These are phyloP conservation scores for Dentipellis fragilis DNA, from an alignment of 768 basidiomycete species.

Conservation along the genomic window DNA sequence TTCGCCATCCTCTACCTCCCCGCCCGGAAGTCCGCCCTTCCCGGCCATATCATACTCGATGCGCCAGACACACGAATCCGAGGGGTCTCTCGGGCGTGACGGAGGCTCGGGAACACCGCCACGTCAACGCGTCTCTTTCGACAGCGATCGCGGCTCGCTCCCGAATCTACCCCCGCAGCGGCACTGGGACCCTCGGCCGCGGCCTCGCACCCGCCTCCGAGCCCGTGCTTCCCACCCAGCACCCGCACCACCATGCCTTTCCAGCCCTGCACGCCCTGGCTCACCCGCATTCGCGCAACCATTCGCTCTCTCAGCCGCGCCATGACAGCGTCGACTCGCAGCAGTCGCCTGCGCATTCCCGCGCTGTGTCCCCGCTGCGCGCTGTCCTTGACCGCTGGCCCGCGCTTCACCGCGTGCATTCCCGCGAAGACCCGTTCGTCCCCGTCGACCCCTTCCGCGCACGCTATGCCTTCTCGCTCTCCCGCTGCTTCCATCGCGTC, in stretches of 20 bases:
- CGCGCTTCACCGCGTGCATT: constrained; percentile 38
- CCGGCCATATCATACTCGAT: constrained; percentile 9
- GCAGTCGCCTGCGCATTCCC: constrained; percentile 27
- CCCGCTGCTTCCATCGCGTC: neutral
- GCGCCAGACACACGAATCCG: constrained; percentile 15
- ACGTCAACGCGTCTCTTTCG: constrained; percentile 44
- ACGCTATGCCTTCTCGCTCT: constrained; percentile 10
- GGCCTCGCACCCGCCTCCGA: constrained; percentile 8
- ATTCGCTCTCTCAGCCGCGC: constrained; percentile 10
- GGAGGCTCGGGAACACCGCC: constrained; percentile 25
- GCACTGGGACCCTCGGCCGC: neutral
- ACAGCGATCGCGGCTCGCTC: constrained; percentile 37
- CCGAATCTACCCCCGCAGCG: constrained; percentile 16
- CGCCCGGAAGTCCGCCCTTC: constrained; percentile 26
- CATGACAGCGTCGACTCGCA: constrained; percentile 20
- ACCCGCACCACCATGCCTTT: neutral
- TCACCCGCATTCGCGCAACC: constrained; percentile 9
- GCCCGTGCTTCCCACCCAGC: constrained; percentile 4
- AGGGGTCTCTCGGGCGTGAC: constrained; percentile 26
- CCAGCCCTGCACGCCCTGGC: constrained; percentile 5
- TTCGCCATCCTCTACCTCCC: constrained; percentile 22
- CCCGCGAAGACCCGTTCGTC: constrained; percentile 30
- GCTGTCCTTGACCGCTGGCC: constrained; percentile 40
- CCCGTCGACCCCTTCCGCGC: constrained; percentile 26
- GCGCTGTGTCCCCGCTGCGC: constrained; percentile 47